A percentile compares a stretch with the other conserved stretches of the same genome.
These are phyloP conservation scores for Breviolum minutum DNA, from an alignment of 73 alveolate species.

Conservation along the genomic window DNA sequence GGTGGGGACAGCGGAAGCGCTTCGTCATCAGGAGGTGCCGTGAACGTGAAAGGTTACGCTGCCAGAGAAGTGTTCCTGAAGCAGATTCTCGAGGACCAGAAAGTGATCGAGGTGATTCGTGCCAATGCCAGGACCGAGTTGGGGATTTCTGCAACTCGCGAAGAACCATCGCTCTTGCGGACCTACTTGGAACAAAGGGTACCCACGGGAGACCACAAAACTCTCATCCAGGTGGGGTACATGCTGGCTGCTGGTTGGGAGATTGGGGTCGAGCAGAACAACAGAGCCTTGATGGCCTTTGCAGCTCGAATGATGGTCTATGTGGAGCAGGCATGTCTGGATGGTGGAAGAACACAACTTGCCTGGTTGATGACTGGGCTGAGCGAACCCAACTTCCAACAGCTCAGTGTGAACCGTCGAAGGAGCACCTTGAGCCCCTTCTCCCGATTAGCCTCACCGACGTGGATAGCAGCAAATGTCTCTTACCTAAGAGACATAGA, in stretches of 20 bases:
- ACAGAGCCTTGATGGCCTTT: background rate
- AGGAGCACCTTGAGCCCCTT: background rate
- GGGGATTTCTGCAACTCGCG: background rate
- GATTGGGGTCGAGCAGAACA: background rate
- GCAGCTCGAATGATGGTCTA: background rate
- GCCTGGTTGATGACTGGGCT: conserved; percentile 6
- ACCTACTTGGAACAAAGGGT: background rate
- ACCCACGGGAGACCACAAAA: background rate
- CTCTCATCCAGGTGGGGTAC: background rate
- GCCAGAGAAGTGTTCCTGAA: background rate
- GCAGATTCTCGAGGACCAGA: background rate
- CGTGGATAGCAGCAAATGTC: background rate
- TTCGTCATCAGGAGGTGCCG: background rate
- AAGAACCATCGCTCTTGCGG: background rate
- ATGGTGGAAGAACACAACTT: background rate
- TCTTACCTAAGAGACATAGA: conserved; percentile 24
- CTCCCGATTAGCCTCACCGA: background rate
- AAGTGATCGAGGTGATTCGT: background rate
- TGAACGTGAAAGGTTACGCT: background rate
- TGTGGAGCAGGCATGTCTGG: conserved; percentile 13
- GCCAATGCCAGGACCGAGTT: background rate
- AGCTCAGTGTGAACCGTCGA: background rate
- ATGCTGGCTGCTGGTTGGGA: background rate
- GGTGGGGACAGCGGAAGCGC: background rate
- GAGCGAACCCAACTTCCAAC: background rate